Percentiles rank a stretch among this genome's conserved stretches.
These are phyloP conservation scores for Hypoxylon sp. DNA, from an alignment of 2,329 filamentous ascomycete genomes.

Conservation along the genomic window DNA sequence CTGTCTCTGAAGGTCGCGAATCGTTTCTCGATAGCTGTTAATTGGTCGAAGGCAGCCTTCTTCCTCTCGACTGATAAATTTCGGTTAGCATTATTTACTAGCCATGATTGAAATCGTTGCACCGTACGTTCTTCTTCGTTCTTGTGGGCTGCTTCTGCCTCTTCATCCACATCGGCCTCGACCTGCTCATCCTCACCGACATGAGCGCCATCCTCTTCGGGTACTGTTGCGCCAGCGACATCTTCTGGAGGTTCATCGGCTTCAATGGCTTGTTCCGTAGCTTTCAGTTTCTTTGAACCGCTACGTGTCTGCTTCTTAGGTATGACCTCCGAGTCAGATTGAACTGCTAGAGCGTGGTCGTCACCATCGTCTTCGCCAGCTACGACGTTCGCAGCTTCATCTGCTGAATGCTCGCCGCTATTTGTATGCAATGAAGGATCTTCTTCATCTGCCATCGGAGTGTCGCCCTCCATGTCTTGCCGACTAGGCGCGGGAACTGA, in stretches of 20 bases:
- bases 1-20: constrained; percentile 88
- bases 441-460: constrained; percentile 56
- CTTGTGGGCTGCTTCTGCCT: constrained; percentile 70
- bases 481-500: constrained; percentile 47
- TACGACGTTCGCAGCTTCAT: constrained; percentile 49
- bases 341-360: constrained; percentile 43
- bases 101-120: constrained; percentile 14
- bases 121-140: constrained; percentile 76
- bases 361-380: constrained; percentile 46
- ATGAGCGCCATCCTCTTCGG: constrained; percentile 60
- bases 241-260: constrained; percentile 49
- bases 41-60: constrained; percentile 82
- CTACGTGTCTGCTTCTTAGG: constrained; percentile 55
- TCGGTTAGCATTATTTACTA: constrained; percentile 50
- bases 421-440: constrained; percentile 50
- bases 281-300: constrained; percentile 56
- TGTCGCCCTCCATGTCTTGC: constrained; percentile 53
- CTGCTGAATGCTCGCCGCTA: constrained; percentile 54
- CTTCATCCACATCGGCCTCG: constrained; percentile 71
- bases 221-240: constrained; percentile 53
- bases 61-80: constrained; percentile 78
- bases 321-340: constrained; percentile 46
- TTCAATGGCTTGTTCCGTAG: constrained; percentile 44
- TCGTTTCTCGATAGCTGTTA: constrained; percentile 86
- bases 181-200: constrained; percentile 69